phyloP scores from a whole-genome alignment of 2,329 filamentous ascomycete genomes.

The Aspergillus clavatus region DNA sequence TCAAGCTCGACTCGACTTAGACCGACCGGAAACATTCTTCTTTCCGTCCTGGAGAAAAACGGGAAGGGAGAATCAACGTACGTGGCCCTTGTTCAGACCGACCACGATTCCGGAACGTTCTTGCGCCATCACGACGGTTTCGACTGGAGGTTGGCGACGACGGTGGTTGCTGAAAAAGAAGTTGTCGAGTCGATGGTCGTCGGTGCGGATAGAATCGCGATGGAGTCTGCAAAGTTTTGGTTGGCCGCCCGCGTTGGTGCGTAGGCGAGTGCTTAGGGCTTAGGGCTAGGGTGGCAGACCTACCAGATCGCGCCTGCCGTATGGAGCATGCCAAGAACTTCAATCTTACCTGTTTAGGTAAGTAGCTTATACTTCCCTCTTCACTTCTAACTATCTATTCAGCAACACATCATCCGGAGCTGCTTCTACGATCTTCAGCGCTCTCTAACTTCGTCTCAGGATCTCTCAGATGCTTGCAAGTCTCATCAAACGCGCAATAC shows the following conservation, averaged over 20 bases:
- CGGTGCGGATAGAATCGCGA: constrained; percentile 23
- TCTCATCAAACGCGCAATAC: too few species aligned
- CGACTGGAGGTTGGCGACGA: constrained; percentile 32
- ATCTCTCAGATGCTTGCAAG: too few species aligned
- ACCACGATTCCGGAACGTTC: constrained; percentile 53
- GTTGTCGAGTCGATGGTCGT: constrained; percentile 23
- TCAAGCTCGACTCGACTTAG: not conserved
- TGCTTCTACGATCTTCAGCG: too few species aligned
- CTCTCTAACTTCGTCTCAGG: too few species aligned
- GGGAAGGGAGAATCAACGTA: constrained; percentile 45
- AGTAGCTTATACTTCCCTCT: not conserved
- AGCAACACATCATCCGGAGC: too few species aligned
- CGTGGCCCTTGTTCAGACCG: constrained; percentile 63
- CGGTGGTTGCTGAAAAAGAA: constrained; percentile 31
- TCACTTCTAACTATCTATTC: not conserved
- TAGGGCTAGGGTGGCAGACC: constrained; percentile 32
- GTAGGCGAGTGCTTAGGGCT: constrained; percentile 37
- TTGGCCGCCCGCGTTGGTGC: constrained; percentile 26
- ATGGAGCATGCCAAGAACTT: not conserved
- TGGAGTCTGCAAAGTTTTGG: constrained; percentile 28
- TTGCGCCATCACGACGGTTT: constrained; percentile 46
- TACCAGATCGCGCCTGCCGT: not conserved
- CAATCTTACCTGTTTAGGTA: not conserved
- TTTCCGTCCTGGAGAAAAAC: constrained; percentile 5
- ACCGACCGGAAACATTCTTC: not conserved